Base-by-base conservation (phyloP, 345 rosid species). In the Viola odorata region DNA sequence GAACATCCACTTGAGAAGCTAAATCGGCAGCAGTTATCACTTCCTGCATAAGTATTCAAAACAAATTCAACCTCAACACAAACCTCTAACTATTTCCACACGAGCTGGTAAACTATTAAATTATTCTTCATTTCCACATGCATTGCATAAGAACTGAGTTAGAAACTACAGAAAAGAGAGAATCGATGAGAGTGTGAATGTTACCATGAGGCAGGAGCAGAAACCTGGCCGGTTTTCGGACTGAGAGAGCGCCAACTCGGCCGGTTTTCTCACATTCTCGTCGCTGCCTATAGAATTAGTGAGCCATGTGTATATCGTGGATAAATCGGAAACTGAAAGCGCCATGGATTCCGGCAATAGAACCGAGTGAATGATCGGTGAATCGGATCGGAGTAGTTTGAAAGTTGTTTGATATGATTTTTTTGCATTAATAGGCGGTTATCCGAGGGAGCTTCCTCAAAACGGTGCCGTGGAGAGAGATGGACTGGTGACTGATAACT, bases 151-250 rank as follows among this genome's bases (percentile, higher is more conserved):
- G 41, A 59, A 69, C 45, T 32, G 63, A 45, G n/a, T 12, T 12
- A 23, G 9, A 65, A 61, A 47, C 44, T 47, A 7, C 40, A 58
- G 53, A 47, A 47, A 60, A 53, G 16, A 39, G 14, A 39, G 37
- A 68, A 55, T 44, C 45, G 13, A 15, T n/a, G n/a, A 63, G 41
- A 45, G 50, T n/a, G 12, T 36, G 37, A 39, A 69, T 23, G 32
- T 17, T 65, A 90, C 99, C 99, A 94, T 83, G 16, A 94, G 85
- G 74, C 97, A 94, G 16, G 91, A 90, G 75, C 97, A 94, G 75
- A 88, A 94, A 36, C 99, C 97, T 62, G 97, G 89, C 57, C 96
- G 73, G 41, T 83, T 82, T 80, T 94, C 99, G 53, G 78, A 90
- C 81, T 88, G 87, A 55, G 91, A 72, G 8, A 94, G 84, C 77